Base-by-base conservation (phyloP, 1,284 basidiomycete species). In the Leccinum pachyderme region DNA sequence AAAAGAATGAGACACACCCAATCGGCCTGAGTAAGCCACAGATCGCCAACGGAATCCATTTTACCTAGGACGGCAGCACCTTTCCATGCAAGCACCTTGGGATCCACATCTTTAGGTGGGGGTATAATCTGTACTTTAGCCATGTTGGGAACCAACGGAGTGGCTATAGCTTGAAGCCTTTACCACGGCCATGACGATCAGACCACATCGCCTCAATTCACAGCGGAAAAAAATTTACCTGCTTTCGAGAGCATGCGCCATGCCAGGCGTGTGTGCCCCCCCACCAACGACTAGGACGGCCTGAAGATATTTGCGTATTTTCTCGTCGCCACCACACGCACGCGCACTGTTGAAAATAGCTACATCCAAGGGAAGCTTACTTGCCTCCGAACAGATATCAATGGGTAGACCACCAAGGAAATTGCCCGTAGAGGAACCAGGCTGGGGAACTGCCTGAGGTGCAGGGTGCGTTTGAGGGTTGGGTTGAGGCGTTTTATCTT, bases 281-380 rank as follows among this genome's bases (percentile, higher is more conserved):
- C 93, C 89, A 7, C 96, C 96, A 31, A 96, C 86, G 43, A 98
- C 84, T 7, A 99, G 77, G 49, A 98, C 91, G 9, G 90, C 91
- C 69, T 90, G 86, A 8, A 95, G 81, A 62, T 96, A 93, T 64
- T 94, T 92, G 62, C 91, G 87, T 55, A 95, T 87, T 72, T 92
- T 91, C 53, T 96, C 93, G 63, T 97, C 93, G 2, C 87, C 87
- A 1, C 89, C 91, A 1, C 86, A 87, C 1, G 91, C 87, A 8
- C 93, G 80, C 15, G 95, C 86, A 56, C 91, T 91, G 62, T 96
- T 94, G 71, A 94, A 93, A 59, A 98, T 91, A 2, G 95, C 97
- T 11, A 93, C 90, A 67, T 99, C 97, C 52, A 99, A 79, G 0
- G 96, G 93, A 39, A 96, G 80, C 71, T 95, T 94, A 71, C 88